A percentile compares a stretch with the other conserved stretches of the same genome.
These are phyloP conservation scores for Suhomyces terraborum DNA, from an alignment of 1,139 yeast genomes.

Conservation along the genomic window DNA sequence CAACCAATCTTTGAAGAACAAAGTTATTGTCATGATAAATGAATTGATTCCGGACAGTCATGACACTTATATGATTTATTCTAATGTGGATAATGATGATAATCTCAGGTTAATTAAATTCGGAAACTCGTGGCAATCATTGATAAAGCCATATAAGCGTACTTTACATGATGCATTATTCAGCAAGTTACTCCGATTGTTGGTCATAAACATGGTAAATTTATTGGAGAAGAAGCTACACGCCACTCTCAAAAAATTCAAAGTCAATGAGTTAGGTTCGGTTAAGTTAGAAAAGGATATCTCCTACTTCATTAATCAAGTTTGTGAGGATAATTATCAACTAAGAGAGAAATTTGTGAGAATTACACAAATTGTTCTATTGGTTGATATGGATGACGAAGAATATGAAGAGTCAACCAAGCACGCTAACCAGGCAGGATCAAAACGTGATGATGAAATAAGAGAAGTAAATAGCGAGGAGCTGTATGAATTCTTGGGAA, in stretches of 20 bases:
- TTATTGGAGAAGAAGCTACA: slow-evolving; percentile 70
- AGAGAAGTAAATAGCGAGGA: slow-evolving; percentile 33
- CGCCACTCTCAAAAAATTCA: slow-evolving; percentile 56
- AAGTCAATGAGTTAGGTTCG: slow-evolving; percentile 80
- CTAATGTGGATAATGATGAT: slow-evolving; percentile 35
- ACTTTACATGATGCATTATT: slow-evolving; percentile 52
- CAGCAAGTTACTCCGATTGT: slow-evolving; percentile 49
- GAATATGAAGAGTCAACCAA: slow-evolving; percentile 51
- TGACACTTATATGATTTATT: slow-evolving; percentile 40
- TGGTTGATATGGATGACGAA: slow-evolving; percentile 83
- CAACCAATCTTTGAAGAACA: slow-evolving; percentile 57
- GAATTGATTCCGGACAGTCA: slow-evolving; percentile 58
- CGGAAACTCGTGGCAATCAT: slow-evolving; percentile 60
- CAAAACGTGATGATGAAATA: slow-evolving; percentile 8
- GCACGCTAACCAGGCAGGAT: slow-evolving; percentile 20
- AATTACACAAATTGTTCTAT: slow-evolving; percentile 79
- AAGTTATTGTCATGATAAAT: slow-evolving; percentile 48
- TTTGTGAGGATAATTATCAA: slow-evolving; percentile 62
- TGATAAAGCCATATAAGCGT: slow-evolving; percentile 66
- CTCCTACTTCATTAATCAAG: slow-evolving; percentile 67
- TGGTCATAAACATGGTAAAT: slow-evolving; percentile 54
- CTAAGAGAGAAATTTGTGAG: slow-evolving; percentile 77
- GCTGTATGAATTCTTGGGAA: slow-evolving; percentile 45
- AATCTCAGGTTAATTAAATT: slow-evolving; percentile 45
- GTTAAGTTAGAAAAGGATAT: slow-evolving; percentile 82